phyloP scores from a whole-genome alignment of 192 early-diverging fungal genomes.

The Entophlyctis helioformis region DNA sequence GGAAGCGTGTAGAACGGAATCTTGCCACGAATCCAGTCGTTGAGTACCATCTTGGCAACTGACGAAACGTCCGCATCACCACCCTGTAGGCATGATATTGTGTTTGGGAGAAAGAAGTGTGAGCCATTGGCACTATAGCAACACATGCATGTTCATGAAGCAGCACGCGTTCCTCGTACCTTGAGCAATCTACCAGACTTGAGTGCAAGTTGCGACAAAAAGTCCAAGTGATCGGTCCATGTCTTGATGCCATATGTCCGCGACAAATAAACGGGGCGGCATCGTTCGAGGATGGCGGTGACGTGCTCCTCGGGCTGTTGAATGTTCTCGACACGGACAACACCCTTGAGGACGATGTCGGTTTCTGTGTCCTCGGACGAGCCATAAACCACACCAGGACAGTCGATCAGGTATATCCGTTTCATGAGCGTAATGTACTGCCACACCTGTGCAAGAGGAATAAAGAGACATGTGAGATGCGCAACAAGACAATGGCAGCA shows the following conservation, averaged over 20 bases:
- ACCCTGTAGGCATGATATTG: conserved; percentile 33
- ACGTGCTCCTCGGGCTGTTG: conserved; percentile 83
- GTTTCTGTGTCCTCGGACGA: conserved; percentile 77
- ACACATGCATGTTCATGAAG: too few species aligned
- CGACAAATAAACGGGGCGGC: conserved; percentile 80
- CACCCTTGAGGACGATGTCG: conserved; percentile 95
- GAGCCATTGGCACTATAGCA: too few species aligned
- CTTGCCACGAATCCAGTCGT: conserved; percentile 96
- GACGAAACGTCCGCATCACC: conserved; percentile 88
- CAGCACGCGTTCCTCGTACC: too few species aligned
- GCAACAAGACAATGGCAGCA: background rate
- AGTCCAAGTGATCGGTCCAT: conserved; percentile 84
- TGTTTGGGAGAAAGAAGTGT: too few species aligned
- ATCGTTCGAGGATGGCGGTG: conserved; percentile 64
- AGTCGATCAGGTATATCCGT: conserved; percentile 97
- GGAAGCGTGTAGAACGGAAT: conserved; percentile 90
- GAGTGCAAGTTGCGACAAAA: conserved; percentile 77
- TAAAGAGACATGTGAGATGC: background rate
- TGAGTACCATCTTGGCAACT: conserved; percentile 94
- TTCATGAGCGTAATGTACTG: conserved; percentile 99
- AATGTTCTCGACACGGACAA: conserved; percentile 88
- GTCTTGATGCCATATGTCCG: conserved; percentile 81
- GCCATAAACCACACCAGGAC: conserved; percentile 93
- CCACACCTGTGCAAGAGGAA: conserved; percentile 58
- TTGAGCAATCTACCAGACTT: conserved; percentile 82